Evolutionary conservation across 179 eudicot species (phyloP), one percentile per base, ranked within the genome.

Genomic region (Silene noctiflora): DNA sequence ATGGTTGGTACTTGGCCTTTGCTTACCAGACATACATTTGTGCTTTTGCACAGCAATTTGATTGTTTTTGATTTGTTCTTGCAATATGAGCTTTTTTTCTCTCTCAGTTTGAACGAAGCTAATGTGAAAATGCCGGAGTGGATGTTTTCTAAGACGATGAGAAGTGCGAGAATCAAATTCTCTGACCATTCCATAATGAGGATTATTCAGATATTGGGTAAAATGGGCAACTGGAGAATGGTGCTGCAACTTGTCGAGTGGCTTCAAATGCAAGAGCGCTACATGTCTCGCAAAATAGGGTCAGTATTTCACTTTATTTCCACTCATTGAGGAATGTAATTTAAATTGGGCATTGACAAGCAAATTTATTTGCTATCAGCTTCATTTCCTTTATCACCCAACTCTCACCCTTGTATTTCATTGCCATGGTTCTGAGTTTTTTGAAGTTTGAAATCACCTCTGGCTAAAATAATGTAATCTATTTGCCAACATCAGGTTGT

Each of bases 201-300:
- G 84, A 78, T 92, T 72, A 88, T 94, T 74, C 98, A 94, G 87
- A 81, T 94, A 75, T 86, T 94, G 86, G 98, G 98, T 68, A 90
- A 87, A 63, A 78, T 85, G 31, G 93, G 92, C 73, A 94, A 94
- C 76, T 94, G 98, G 98, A 91, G 83, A 75, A 84, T 94, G 72
- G 97, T 87, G 80, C 89, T 94, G 76, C 98, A 92, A 85, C 88
- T 92, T 78, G 85, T 94, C 78, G 97, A 92, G 77, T 94, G 98
- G 98, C 88, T 92, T 86, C 97, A 88, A 77, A 81, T 85, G 74
- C 91, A 89, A 24, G 96, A 94, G 66, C 96, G 94, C 77, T 94
- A 79, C 80, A 89, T 88, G 68, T 90, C 97, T 60, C 85, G 84
- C 80, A 92, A 85, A 83, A 78, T 81, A 82, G 87, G 96, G 98